Evolutionary conservation across 139 green algal genomes (phyloP), one percentile per base, ranked within the genome.

Genomic region (Gonium pectorale): DNA sequence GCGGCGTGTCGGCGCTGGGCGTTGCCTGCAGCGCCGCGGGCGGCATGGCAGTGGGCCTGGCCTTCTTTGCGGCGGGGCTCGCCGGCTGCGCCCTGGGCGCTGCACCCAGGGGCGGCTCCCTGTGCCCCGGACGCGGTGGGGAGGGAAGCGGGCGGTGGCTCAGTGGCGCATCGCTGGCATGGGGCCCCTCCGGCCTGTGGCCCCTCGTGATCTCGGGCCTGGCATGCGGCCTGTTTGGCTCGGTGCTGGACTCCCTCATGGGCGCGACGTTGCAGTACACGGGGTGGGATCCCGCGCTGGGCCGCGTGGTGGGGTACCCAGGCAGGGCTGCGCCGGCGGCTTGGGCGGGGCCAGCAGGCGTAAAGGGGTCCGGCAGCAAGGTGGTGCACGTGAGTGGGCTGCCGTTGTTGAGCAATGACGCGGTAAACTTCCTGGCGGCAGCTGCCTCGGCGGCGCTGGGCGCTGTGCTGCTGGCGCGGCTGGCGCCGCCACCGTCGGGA

Each of bases 201-300:
- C 62, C 59, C 43, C 59, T 94, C n/a, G 81, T 93, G n/a, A 63
- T 78, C 4, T 59, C 94, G 44, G 94, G 94, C 3, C 40, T 97
- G 11, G 63, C 85, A 6, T 94, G 90, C 5, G 97, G 96, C 8
- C 63, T 99, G 56, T 64, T 98, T 62, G 94, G 94, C 2, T 98
- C 95, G 2, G 46, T 99, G 67, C 27, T 99, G 7, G 97, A 99
- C 86, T 98, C 93, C 0, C 35, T 99, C 9, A 91, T 99, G 37
- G 97, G 97, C 0, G 97, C 97, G 11, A 98, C 96, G 0, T 37
- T 99, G 41, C 97, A 99, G 87, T 98, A 94, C 85, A 96, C 89
- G 21, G 91, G 96, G 0, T 94, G 90, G 63, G 93, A 97, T 66
- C 27, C 60, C 11, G 26, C 43, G 3, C 90, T 63, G 0, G 37